Base-by-base conservation (phyloP, 495 filamentous ascomycete genomes). In the Penicillium egyptiacum region DNA sequence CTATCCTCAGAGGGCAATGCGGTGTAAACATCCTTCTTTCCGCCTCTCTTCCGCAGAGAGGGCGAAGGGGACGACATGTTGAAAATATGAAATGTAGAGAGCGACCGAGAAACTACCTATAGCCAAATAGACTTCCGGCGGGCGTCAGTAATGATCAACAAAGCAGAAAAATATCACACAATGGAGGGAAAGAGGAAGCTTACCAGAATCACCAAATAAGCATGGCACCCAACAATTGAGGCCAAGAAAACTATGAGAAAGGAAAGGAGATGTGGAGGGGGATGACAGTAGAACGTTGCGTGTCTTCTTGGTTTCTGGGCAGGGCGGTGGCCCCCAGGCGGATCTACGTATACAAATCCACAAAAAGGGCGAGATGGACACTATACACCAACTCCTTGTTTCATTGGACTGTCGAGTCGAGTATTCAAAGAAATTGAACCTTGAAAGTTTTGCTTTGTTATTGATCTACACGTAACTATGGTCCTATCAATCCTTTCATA, bases 1-100 rank as follows among this genome's bases (percentile, higher is more conserved):
- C 46, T 59, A 65, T 66, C 54, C 49, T 73, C 68, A 4, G 66
- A 66, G 14, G 70, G 65, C 31, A 70, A 60, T 45, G 68, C 62
- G 17, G 67, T 57, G 58, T 64, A 60, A 26, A 56, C 61, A 56
- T 78, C 74, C 66, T 75, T 79, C 59, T 77, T 76, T 53, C 75
- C 77, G 53, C 71, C 76, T 67, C 79, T 79, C 70, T 81, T 81
- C 28, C 79, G 77, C 52, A 82, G 73, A 70, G 74, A 72, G 57
- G 79, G 57, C 43, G 74, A 67, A 65, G 77, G 63, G 22, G 72
- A 70, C 53, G 72, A 71, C 75, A 75, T 75, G 56, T 40, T 74
- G 58, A 58, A 55, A 58, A 57, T 28, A 59, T 62, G 51, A 57
- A 59, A 61, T 53, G 22, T 47, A 72, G 69, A 59, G 68, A 70